phyloP scores from a whole-genome alignment of 2,329 filamentous ascomycete genomes.

The Emydomyces testavorans region DNA sequence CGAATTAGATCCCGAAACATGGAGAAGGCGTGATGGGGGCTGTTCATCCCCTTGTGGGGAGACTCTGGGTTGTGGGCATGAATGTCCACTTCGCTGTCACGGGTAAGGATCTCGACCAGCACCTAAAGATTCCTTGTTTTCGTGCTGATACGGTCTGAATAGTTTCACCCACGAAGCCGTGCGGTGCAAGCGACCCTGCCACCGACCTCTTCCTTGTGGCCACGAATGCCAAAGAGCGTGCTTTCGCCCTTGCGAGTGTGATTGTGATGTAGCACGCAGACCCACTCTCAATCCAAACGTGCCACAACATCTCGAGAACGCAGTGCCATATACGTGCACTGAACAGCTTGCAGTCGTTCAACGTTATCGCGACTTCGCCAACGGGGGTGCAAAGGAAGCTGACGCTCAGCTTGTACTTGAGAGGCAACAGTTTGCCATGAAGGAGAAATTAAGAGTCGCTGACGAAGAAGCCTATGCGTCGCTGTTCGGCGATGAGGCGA shows the following conservation, averaged over 20 bases:
- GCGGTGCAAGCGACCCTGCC: conserved; percentile 28
- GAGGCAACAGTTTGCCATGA: conserved; percentile 11
- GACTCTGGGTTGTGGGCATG: conserved; percentile 41
- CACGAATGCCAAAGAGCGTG: conserved; percentile 30
- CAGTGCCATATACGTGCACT: neutral
- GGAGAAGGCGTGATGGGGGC: conserved; percentile 43
- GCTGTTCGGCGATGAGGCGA: conserved; percentile 15
- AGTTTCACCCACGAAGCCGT: conserved; percentile 32
- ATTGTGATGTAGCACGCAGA: conserved; percentile 13
- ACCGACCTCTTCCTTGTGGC: conserved; percentile 27
- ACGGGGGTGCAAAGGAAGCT: conserved; percentile 23
- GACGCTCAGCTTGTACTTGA: conserved; percentile 20
- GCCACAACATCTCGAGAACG: neutral
- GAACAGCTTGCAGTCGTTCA: conserved; percentile 15
- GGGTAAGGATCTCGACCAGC: conserved; percentile 29
- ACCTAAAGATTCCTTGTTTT: conserved; percentile 1
- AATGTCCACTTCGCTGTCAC: conserved; percentile 44
- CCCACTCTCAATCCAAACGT: neutral
- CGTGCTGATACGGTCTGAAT: conserved; percentile 5
- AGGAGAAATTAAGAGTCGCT: conserved; percentile 14
- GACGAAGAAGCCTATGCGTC: conserved; percentile 16
- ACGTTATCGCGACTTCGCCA: conserved; percentile 24
- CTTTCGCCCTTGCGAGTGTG: conserved; percentile 25
- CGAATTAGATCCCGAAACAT: conserved; percentile 40
- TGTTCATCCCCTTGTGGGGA: conserved; percentile 40